These are phyloP conservation scores for Annulohypoxylon bovei DNA, from an alignment of 495 filamentous ascomycete species.

Conservation along the genomic window DNA sequence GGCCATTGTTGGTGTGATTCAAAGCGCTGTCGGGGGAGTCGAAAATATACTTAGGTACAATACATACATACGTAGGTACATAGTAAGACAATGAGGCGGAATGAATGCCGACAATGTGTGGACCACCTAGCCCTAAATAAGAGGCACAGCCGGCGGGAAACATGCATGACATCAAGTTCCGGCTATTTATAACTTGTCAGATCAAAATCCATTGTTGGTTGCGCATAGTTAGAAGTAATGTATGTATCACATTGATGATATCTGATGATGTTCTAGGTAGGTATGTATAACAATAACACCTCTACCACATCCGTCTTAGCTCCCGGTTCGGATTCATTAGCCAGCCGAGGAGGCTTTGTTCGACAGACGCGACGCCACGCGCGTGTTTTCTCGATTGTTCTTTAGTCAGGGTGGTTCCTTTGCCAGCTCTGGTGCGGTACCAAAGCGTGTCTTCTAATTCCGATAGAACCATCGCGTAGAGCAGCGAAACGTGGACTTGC, in stretches of 20 bases:
- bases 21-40: not conserved
- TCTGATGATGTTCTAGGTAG: not conserved
- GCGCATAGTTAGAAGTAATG: not conserved
- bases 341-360: slow-evolving; percentile 35
- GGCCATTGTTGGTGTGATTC: not conserved
- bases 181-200: not conserved
- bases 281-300: not conserved
- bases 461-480: slow-evolving; percentile 41
- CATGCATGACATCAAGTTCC: not conserved
- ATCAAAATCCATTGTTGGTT: not conserved
- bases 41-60: not conserved
- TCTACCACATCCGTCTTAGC: slow-evolving; percentile 42
- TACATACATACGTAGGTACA: not conserved
- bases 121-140: slow-evolving; percentile 1
- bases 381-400: slow-evolving; percentile 29
- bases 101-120: not conserved
- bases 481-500: slow-evolving; percentile 35
- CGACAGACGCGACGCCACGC: slow-evolving; percentile 29
- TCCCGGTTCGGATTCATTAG: slow-evolving; percentile 28
- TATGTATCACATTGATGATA: not conserved
- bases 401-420: slow-evolving; percentile 21
- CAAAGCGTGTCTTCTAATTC: slow-evolving; percentile 43
- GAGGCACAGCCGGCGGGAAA: not conserved
- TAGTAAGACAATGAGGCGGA: not conserved
- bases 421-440: slow-evolving; percentile 33